Evolutionary conservation across 805 yeast species (phyloP), one percentile per base, ranked within the genome.

Genomic region (Pichia eremophila): DNA sequence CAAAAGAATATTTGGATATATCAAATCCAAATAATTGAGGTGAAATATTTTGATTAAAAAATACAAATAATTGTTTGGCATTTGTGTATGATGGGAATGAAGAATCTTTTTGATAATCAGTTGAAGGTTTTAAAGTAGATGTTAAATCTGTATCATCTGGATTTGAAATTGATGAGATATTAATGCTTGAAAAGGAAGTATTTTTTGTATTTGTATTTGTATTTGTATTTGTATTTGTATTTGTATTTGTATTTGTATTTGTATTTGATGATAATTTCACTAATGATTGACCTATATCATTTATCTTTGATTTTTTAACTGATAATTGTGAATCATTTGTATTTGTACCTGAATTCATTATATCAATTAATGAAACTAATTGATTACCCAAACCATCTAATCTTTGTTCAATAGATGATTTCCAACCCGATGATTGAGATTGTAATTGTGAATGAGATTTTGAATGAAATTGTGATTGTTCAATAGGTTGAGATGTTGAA

Each of bases 11-110:
- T 41, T 71, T 65, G 1, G 79, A 68, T 4, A 81, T 66, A 40
- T 73, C 78, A 59, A 81, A 81, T 0, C 88, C 89, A 67, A 80
- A 81, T 41, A 82, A 63, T 54, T 81, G 85, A 11, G 81, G 80
- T 1, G 83, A 68, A 32, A 82, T 77, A 46, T 79, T 72, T 1
- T 68, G 60, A 51, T 77, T 74, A 56, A 82, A 82, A 48, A 68
- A 75, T 14, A 59, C 54, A 51, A 80, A 77, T 15, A 81, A 63
- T 32, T 70, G 74, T n/a, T 61, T 58, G 0, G 81, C 80, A 47
- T 62, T 60, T 7, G 54, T 55, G 14, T 47, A 43, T 1, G 53
- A 44, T 10, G 32, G 32, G 32, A 29, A 29, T 29, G 14, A 29
- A 29, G 32, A 14, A 29, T 29, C 32, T 29, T 29, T 29, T 10